These are phyloP conservation scores for Marsdenia floribunda DNA, from an alignment of 257 asterid genomes.

Conservation along the genomic window DNA sequence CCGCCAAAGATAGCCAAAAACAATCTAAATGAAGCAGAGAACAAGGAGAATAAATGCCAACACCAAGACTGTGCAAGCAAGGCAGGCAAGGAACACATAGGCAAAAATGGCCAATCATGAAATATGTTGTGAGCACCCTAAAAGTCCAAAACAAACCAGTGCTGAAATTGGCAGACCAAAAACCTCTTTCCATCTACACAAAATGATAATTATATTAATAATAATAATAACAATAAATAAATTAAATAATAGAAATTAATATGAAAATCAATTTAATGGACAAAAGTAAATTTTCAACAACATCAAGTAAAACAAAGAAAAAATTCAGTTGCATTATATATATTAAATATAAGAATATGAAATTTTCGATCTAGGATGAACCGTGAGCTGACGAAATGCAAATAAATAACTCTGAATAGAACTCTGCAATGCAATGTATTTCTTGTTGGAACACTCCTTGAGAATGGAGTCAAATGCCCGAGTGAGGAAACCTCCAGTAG, in stretches of 20 bases:
- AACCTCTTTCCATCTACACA: background rate
- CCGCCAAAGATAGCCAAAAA: no score
- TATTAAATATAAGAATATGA: background rate
- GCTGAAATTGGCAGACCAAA: no score
- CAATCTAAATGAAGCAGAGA: no score
- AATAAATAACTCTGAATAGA: constrained; percentile 75
- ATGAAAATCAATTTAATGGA: background rate
- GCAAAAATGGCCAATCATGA: no score
- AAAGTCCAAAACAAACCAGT: no score
- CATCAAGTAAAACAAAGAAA: background rate
- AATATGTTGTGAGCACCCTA: no score
- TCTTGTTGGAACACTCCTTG: constrained; percentile 76
- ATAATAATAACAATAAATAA: no score
- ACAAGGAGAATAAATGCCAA: no score
- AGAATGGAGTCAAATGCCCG: constrained; percentile 96
- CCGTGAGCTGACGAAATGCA: constrained; percentile 19
- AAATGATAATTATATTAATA: no score
- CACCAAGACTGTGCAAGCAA: no score
- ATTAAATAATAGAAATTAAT: background rate
- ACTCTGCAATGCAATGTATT: constrained; percentile 53
- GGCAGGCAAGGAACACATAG: no score
- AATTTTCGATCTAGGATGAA: background rate
- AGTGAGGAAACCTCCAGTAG: constrained; percentile 94
- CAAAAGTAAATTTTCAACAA: background rate
- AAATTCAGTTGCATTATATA: background rate